Base-by-base conservation (phyloP, 768 basidiomycete genomes). In the Cystobasidium onofrii region DNA sequence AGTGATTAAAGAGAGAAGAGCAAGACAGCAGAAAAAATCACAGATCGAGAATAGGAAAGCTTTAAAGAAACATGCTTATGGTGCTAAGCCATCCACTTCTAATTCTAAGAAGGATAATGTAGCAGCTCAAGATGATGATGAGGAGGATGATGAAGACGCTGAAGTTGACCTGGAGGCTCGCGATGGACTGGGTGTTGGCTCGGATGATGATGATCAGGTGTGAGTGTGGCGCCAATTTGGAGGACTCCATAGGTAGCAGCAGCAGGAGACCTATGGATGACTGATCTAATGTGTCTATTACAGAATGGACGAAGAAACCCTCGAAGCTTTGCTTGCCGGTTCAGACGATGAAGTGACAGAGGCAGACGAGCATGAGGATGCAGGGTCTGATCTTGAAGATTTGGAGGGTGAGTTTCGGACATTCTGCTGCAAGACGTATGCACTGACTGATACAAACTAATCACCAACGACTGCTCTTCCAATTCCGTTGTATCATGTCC, bases 381-480 rank as follows among this genome's bases (percentile, higher is more conserved):
- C 77, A 17, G 82, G 81, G 7, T 84, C 85, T 39, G 89, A 89
- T 0, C 90, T 91, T 80, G 88, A 93, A 64, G 89, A 89, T 63
- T 81, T 91, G 9, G 91, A 91, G 73, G 87, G 87, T 86, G n/a
- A n/a, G n/a, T n/a, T n/a, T n/a, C n/a, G n/a, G n/a, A n/a, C n/a
- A n/a, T n/a, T n/a, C n/a, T n/a, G n/a, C n/a, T n/a, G n/a, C n/a
- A n/a, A n/a, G n/a, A n/a, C n/a, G n/a, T n/a, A n/a, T n/a, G n/a
- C n/a, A n/a, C n/a, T n/a, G n/a, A n/a, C n/a, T n/a, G n/a, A n/a
- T n/a, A n/a, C n/a, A n/a, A n/a, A n/a, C n/a, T n/a, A n/a, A n/a
- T n/a, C n/a, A n/a, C n/a, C n/a, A n/a, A n/a, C n/a, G n/a, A n/a
- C n/a, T n/a, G n/a, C n/a, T n/a, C n/a, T n/a, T n/a, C n/a, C n/a